phyloP scores from a whole-genome alignment of 2,329 filamentous ascomycete genomes.

The Colletotrichum falcatum region DNA sequence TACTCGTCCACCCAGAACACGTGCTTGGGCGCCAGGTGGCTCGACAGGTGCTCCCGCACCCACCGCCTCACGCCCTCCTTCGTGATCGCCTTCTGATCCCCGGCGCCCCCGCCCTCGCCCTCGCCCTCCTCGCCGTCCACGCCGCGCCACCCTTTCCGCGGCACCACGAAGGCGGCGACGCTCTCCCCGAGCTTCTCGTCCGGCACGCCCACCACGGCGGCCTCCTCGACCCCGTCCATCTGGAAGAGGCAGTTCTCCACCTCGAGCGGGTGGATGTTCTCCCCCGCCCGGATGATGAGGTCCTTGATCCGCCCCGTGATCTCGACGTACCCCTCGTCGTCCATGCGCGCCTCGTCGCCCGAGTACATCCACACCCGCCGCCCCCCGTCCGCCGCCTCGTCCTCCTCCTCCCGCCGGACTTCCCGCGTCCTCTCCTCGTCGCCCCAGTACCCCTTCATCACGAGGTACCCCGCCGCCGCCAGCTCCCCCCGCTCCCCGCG shows the following conservation, averaged over 20 bases:
- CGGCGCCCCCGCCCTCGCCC: constrained; percentile 24
- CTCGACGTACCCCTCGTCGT: constrained; percentile 82
- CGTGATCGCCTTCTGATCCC: constrained; percentile 54
- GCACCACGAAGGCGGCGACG: constrained; percentile 85
- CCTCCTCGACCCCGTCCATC: constrained; percentile 78
- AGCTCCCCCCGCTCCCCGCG: constrained; percentile 81
- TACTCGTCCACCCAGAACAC: constrained; percentile 90
- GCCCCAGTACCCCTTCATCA: constrained; percentile 94
- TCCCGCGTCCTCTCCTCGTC: constrained; percentile 77
- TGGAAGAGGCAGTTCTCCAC: constrained; percentile 88
- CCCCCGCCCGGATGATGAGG: constrained; percentile 92
- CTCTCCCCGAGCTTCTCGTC: constrained; percentile 88
- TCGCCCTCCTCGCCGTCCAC: constrained; percentile 44
- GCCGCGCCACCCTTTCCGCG: constrained; percentile 41
- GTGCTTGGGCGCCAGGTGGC: constrained; percentile 86
- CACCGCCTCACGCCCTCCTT: constrained; percentile 74
- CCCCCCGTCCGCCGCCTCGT: no score
- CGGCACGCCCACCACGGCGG: constrained; percentile 84
- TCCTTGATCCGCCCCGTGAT: constrained; percentile 97
- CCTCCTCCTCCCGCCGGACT: constrained; percentile 65
- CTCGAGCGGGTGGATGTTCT: constrained; percentile 96
- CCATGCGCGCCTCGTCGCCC: constrained; percentile 91
- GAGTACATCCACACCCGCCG: constrained; percentile 87
- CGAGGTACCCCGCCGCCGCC: constrained; percentile 83
- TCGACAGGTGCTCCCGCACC: constrained; percentile 76